These are phyloP conservation scores for Irpex sp. DNA, from an alignment of 1,284 basidiomycete genomes.

Conservation along the genomic window DNA sequence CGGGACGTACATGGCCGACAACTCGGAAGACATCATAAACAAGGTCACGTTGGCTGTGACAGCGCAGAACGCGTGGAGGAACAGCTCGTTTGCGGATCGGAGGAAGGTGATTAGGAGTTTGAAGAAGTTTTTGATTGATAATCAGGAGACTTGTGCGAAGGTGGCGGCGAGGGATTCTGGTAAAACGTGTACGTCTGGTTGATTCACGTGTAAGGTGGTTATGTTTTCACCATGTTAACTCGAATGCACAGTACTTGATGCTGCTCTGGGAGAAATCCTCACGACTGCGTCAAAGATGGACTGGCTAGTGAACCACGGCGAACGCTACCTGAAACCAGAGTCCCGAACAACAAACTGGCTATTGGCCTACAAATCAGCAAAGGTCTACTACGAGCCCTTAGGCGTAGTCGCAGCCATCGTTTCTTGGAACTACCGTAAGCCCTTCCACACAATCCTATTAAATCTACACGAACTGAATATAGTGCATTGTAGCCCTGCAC, in stretches of 20 bases:
- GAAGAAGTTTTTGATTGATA: slow-evolving; percentile 87
- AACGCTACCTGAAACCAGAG: slow-evolving; percentile 69
- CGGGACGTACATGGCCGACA: slow-evolving; percentile 66
- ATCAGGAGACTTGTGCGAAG: slow-evolving; percentile 81
- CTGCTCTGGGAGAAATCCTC: slow-evolving; percentile 85
- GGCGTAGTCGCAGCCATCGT: slow-evolving; percentile 92
- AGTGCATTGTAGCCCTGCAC: slow-evolving; percentile 64
- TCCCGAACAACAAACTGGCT: slow-evolving; percentile 72
- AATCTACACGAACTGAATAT: not conserved
- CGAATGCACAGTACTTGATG: slow-evolving; percentile 69
- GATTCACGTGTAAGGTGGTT: slow-evolving; percentile 1
- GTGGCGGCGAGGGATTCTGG: slow-evolving; percentile 96
- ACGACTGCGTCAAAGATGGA: slow-evolving; percentile 89
- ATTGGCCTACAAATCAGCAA: slow-evolving; percentile 80
- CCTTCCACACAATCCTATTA: not conserved
- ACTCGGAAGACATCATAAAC: slow-evolving; percentile 57
- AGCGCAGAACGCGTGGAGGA: slow-evolving; percentile 72
- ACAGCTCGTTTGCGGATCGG: slow-evolving; percentile 75
- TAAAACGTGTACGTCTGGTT: slow-evolving; percentile 76
- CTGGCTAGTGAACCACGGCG: slow-evolving; percentile 83
- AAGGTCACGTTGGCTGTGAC: slow-evolving; percentile 68
- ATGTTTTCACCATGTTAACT: slow-evolving; percentile 4
- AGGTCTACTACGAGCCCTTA: slow-evolving; percentile 90
- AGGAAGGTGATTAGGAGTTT: slow-evolving; percentile 81
- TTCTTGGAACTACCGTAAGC: slow-evolving; percentile 90